A percentile compares a stretch with the other conserved stretches of the same genome.
Conservation (phyloP, 805 yeast species). For the Zygoascus biomembranicola region DNA sequence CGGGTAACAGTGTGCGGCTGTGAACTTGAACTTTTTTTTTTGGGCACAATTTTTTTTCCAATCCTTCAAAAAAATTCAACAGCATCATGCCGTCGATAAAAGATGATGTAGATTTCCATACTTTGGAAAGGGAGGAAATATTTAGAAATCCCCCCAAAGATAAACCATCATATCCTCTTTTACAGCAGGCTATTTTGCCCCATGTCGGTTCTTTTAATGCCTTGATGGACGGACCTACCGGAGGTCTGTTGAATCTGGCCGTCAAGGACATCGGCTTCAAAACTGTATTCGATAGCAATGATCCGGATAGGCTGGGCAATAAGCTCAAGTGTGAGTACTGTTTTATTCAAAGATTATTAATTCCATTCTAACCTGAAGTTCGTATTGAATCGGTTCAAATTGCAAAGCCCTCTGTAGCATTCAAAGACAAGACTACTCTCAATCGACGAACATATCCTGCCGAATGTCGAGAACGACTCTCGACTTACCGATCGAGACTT, state of each 20-base stretch:
- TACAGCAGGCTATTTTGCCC: conserved; percentile 86
- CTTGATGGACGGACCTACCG: conserved; percentile 69
- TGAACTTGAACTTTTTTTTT: not conserved
- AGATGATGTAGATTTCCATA: conserved; percentile 51
- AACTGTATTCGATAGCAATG: conserved; percentile 75
- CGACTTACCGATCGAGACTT: conserved; percentile 71
- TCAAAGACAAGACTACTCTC: conserved; percentile 61
- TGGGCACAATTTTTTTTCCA: not conserved
- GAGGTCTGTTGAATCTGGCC: conserved; percentile 74
- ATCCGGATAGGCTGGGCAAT: conserved; percentile 67
- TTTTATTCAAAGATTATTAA: not conserved
- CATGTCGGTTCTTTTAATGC: conserved; percentile 97
- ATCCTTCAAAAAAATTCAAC: not conserved
- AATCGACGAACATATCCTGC: conserved; percentile 77
- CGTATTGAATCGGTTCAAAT: conserved; percentile 87
- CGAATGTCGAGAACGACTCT: conserved; percentile 85
- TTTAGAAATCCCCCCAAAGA: conserved; percentile 88
- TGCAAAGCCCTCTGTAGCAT: conserved; percentile 74
- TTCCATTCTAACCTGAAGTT: conserved; percentile 27
- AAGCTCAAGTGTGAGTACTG: conserved; percentile 42
- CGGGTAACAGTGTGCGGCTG: not conserved
- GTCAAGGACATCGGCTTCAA: conserved; percentile 83
- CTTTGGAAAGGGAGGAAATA: conserved; percentile 80
- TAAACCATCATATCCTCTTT: conserved; percentile 69
- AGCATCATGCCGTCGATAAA: not conserved